Evolutionary conservation across 1,284 basidiomycete genomes (phyloP), one percentile per base, ranked within the genome.

Genomic region (Rhodotorula sp.): DNA sequence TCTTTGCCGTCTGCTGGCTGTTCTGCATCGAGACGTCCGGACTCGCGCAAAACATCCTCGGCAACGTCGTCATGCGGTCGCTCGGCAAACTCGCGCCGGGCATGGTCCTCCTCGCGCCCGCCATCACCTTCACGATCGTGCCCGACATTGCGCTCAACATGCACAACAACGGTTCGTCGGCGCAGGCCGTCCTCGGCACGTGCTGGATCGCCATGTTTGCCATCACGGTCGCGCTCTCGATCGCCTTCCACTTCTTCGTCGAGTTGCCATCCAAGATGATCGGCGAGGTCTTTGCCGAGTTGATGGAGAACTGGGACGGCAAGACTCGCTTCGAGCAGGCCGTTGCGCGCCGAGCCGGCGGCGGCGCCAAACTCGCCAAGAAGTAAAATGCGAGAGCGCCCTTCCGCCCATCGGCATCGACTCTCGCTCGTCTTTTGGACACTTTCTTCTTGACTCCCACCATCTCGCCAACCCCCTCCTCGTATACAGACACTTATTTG

Each of bases 191-290:
- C 58, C 74, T 80, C 65, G 79, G 78, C 34, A 67, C 77, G 49
- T 70, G 72, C 34, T 80, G 78, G 78, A 65, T 77, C 64, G 76
- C 79, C 62, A 52, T 77, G 61, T 79, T 80, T 60, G 67, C 69
- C 64, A 70, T 78, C 69, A 71, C 69, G 55, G 59, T 79, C 54
- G 78, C 70, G 26, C 68, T 76, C 52, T 62, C 76, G 43, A 70
- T 80, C 70, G 67, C 71, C 47, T 80, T 80, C 76, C 77, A 80
- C 72, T 77, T 80, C 43, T 23, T 78, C 31, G 75, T 80, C 71
- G 79, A 80, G 71, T 70, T 79, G 56, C 79, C 79, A 59, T 75
- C 72, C 64, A 79, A 79, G 70, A 69, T 79, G 65, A 65, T 79
- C 0, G 79, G 79, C 43, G 79, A 80, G 69, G 68, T 77, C 38